phyloP scores from a whole-genome alignment of 1,139 yeast species.

The Suhomyces panamericanus region DNA sequence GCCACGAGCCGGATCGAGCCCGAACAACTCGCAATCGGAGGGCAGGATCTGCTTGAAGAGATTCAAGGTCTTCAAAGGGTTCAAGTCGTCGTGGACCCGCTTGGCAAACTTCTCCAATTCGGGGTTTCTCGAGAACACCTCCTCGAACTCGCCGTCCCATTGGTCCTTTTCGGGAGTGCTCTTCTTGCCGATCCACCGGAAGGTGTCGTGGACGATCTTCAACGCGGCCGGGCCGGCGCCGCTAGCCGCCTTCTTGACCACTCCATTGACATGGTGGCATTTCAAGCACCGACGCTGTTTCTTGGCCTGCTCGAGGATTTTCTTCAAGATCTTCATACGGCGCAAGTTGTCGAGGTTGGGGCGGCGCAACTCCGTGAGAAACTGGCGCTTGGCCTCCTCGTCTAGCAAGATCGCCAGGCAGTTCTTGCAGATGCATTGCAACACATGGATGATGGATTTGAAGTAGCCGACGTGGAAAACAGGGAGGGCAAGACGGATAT shows the following conservation, averaged over 20 bases:
- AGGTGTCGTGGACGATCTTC: constrained; percentile 93
- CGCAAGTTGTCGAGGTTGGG: constrained; percentile 90
- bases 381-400: constrained; percentile 68
- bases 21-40: constrained; percentile 87
- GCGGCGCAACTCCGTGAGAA: constrained; percentile 72
- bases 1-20: constrained; percentile 81
- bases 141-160: constrained; percentile 86
- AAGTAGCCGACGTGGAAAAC: constrained; percentile 98
- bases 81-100: constrained; percentile 89
- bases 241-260: constrained; percentile 93
- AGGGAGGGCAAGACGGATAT: constrained; percentile 87
- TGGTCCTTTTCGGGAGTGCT: constrained; percentile 77
- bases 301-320: constrained; percentile 86
- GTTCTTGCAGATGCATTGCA: constrained; percentile 89
- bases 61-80: constrained; percentile 86
- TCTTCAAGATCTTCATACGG: constrained; percentile 84
- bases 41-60: constrained; percentile 84
- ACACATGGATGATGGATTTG: constrained; percentile 82
- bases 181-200: constrained; percentile 93
- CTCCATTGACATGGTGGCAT: constrained; percentile 92
- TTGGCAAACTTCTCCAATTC: constrained; percentile 86
- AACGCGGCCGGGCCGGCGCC: constrained; percentile 91
- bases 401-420: constrained; percentile 80
- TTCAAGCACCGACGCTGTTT: constrained; percentile 88
- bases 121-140: constrained; percentile 69